These are phyloP conservation scores for Silene conica DNA, from an alignment of 148 eudicot species.

Conservation along the genomic window DNA sequence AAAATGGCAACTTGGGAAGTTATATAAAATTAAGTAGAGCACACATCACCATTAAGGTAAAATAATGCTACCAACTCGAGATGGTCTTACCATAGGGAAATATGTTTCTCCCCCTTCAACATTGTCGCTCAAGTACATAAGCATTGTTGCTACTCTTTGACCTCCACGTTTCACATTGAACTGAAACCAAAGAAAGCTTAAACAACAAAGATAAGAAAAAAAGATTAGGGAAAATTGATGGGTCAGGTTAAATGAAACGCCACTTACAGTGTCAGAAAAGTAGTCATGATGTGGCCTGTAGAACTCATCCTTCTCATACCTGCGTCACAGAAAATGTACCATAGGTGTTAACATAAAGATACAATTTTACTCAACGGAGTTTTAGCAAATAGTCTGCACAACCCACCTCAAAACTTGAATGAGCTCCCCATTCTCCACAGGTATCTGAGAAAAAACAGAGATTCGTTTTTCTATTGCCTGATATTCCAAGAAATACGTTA, in stretches of 20 bases:
- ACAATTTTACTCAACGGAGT: constrained; percentile 18
- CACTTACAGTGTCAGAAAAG: constrained; percentile 78
- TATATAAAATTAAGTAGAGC: too few species aligned
- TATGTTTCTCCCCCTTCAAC: constrained; percentile 95
- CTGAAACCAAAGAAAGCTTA: constrained; percentile 38
- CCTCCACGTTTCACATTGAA: constrained; percentile 91
- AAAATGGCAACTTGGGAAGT: too few species aligned
- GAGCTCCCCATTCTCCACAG: constrained; percentile 91
- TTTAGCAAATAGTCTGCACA: neutral
- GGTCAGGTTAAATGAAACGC: neutral
- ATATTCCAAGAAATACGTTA: constrained; percentile 15
- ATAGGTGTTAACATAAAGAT: constrained; percentile 17
- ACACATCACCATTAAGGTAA: neutral
- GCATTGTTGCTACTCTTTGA: constrained; percentile 93
- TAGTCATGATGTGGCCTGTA: constrained; percentile 95
- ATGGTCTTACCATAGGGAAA: constrained; percentile 70
- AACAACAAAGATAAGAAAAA: neutral
- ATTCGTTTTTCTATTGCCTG: constrained; percentile 95
- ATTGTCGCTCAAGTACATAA: constrained; percentile 88
- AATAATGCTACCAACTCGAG: neutral
- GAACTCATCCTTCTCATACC: constrained; percentile 79
- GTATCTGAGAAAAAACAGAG: constrained; percentile 88
- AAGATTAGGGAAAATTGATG: neutral
- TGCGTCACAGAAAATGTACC: constrained; percentile 57
- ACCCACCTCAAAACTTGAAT: constrained; percentile 83